phyloP scores from a whole-genome alignment of 495 filamentous ascomycete genomes.

The Neurospora intermedia region DNA sequence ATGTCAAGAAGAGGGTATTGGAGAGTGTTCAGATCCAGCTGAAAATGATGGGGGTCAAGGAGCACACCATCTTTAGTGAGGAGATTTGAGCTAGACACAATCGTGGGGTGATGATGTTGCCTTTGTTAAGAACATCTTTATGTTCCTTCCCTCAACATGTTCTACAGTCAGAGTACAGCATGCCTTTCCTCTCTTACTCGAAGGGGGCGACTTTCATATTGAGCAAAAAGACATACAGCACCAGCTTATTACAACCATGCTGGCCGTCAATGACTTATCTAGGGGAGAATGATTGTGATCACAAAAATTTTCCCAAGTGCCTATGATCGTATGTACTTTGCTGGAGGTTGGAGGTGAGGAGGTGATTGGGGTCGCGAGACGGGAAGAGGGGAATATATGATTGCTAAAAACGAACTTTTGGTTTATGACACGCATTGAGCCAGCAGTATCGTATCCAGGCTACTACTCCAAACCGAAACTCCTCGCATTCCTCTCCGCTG shows the following conservation, averaged over 20 bases:
- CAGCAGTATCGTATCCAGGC: no score
- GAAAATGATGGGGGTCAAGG: constrained; percentile 41
- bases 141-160: not conserved
- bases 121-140: no score
- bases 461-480: no score
- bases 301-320: not conserved
- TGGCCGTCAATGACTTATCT: not conserved
- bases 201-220: not conserved
- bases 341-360: not conserved
- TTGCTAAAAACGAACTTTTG: no score
- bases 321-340: not conserved
- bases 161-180: not conserved
- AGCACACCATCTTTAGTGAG: constrained; percentile 32
- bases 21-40: constrained; percentile 69
- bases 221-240: no score
- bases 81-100: constrained; percentile 9
- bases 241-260: not conserved
- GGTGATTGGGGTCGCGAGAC: not conserved
- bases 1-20: constrained; percentile 52
- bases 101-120: no score
- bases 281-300: not conserved
- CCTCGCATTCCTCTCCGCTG: no score
- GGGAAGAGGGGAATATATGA: no score
- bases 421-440: no score
- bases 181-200: not conserved